Conservation (phyloP, 805 yeast genomes). For the Myxozyma nipponensis region DNA sequence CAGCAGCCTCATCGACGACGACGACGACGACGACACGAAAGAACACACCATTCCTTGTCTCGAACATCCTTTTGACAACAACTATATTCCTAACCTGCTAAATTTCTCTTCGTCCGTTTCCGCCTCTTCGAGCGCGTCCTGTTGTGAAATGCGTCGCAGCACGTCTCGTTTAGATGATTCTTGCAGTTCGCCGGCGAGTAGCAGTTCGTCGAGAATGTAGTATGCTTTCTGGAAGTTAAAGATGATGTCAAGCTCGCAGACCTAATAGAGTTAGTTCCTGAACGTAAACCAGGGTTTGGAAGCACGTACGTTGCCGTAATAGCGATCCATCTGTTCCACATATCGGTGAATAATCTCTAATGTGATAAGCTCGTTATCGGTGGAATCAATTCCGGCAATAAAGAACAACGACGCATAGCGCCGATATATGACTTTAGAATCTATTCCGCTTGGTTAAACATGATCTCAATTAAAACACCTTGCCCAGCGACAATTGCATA, state of each 20-base stretch:
- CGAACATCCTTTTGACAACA: too few species aligned
- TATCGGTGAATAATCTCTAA: conserved; percentile 86
- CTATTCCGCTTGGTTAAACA: too few species aligned
- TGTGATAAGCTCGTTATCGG: conserved; percentile 81
- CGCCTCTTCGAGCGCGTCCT: conserved; percentile 79
- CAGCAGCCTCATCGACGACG: background rate
- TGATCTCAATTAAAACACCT: conserved; percentile 6
- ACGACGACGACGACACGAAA: background rate
- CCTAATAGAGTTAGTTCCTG: conserved; percentile 5
- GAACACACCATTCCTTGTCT: background rate
- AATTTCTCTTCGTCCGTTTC: conserved; percentile 53
- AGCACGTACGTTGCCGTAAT: conserved; percentile 76
- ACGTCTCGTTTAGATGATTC: conserved; percentile 82
- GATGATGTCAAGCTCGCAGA: conserved; percentile 89
- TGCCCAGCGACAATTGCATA: conserved; percentile 27
- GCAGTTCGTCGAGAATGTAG: conserved; percentile 81
- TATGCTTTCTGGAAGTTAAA: conserved; percentile 94
- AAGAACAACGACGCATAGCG: conserved; percentile 92
- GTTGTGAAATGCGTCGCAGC: conserved; percentile 68
- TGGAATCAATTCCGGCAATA: conserved; percentile 76
- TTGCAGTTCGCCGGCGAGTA: conserved; percentile 82
- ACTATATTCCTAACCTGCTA: conserved; percentile 25
- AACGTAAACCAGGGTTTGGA: background rate
- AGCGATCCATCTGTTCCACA: conserved; percentile 94
- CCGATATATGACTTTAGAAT: conserved; percentile 79